Evolutionary conservation across 306 rosid genomes (phyloP), one percentile per base, ranked within the genome.

Genomic region (Aeschynomene evenia): DNA sequence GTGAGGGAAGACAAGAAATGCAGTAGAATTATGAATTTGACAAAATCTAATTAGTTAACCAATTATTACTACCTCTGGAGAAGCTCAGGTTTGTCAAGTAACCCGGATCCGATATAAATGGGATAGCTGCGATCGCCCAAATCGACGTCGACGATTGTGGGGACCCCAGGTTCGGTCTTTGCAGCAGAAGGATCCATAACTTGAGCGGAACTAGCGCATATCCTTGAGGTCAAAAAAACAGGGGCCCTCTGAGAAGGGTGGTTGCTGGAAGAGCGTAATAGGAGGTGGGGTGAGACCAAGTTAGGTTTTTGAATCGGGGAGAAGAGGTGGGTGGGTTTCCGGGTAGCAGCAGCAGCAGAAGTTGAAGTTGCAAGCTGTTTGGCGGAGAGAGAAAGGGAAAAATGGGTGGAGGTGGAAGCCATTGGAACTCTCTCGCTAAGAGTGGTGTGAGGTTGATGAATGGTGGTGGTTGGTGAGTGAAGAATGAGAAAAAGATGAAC

Each of bases 61-160:
- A 18, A 57, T 14, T 52, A 15, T 8, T 70, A 3, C 9, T 26
- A 90, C 99, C 88, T 88, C 54, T 88, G 96, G 11, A 91, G 95
- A 66, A 85, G 88, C 19, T 91, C 77, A 7, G 96, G 96, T 66
- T 82, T 63, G 40, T 88, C 48, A 1, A 91, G 97, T 42, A 94
- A 85, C 2, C 92, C 92, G 63, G 97, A 83, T 50, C 97, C 97
- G 28, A 94, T 91, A 19, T 91, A 91, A 81, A 94, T 94, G 40
- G 99, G 99, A 53, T 94, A 94, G 79, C 97, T 94, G 73, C 99
- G 92, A 65, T 70, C 57, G 21, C 97, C 97, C 88, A 91, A 89
- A 85, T 84, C 86, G 24, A 94, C 99, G 39, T 88, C 84, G 15
- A 94, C 97, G 53, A 68, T 66, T 6, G 88, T 68, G 22, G 88